phyloP scores from a whole-genome alignment of 768 basidiomycete species.

The Boletus pseudopeckii region DNA sequence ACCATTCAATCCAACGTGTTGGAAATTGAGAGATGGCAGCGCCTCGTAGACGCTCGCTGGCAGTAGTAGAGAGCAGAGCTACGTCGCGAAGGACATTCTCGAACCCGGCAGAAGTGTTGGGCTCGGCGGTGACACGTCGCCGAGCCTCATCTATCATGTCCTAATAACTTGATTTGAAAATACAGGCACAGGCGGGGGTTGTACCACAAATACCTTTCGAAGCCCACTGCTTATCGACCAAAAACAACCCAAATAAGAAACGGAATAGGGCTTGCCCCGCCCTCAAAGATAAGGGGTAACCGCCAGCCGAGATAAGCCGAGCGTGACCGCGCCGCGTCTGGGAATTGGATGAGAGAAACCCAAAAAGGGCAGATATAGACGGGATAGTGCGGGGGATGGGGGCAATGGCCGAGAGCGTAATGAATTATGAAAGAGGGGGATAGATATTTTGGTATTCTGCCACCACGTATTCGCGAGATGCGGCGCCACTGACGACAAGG shows the following conservation, averaged over 20 bases:
- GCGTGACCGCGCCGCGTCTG: not conserved
- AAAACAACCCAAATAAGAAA: not conserved
- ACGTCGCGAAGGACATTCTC: not conserved
- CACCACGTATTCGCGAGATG: conserved; percentile 1
- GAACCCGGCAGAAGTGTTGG: not conserved
- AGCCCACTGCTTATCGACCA: not conserved
- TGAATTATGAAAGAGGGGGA: not conserved
- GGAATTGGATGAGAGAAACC: conserved; percentile 1
- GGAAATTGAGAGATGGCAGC: not conserved
- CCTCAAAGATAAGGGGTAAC: not conserved
- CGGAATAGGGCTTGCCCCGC: not conserved
- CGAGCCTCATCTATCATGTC: not conserved
- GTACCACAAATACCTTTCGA: not conserved
- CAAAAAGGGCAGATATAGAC: not conserved
- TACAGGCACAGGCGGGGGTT: not conserved
- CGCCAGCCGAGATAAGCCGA: not conserved
- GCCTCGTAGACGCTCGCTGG: not conserved
- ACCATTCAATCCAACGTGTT: not conserved
- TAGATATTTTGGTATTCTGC: not conserved
- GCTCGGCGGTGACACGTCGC: not conserved
- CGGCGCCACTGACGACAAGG: not conserved
- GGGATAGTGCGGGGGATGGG: not conserved
- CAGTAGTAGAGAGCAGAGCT: not conserved
- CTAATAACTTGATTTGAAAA: not conserved
- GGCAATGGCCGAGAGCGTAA: not conserved